Evolutionary conservation across 2,329 filamentous ascomycete species (phyloP).

Genomic region (Colletotrichum liaoningense): DNA sequence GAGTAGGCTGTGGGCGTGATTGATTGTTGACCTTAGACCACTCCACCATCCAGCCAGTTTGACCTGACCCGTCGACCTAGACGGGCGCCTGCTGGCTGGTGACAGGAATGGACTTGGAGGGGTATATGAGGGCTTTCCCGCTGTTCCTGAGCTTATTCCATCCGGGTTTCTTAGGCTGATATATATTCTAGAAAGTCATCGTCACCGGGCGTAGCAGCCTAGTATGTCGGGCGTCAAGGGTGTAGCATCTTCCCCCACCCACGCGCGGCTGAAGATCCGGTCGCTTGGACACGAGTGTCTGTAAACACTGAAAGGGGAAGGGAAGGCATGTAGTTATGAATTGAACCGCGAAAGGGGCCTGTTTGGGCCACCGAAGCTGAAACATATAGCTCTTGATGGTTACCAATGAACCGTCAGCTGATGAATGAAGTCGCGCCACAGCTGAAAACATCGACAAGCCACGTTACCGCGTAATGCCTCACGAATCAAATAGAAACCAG

Average conservation of each 20-base stretch:
- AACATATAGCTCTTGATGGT: background rate
- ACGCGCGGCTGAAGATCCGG: background rate
- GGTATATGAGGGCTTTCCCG: too few relatives aligned
- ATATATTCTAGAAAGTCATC: background rate
- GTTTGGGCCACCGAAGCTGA: background rate
- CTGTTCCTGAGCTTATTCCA: background rate
- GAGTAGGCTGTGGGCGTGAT: too few relatives aligned
- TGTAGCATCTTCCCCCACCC: background rate
- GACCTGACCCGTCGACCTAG: too few relatives aligned
- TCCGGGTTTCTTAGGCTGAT: background rate
- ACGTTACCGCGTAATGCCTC: background rate
- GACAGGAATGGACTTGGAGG: too few relatives aligned
- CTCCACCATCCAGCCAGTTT: too few relatives aligned
- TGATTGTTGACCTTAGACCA: too few relatives aligned
- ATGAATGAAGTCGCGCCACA: background rate
- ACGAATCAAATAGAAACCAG: background rate
- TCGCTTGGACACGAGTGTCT: background rate
- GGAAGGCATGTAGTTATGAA: background rate
- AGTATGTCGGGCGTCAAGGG: background rate
- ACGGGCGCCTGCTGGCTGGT: too few relatives aligned
- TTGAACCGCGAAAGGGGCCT: background rate
- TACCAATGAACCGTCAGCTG: background rate
- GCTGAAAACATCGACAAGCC: background rate
- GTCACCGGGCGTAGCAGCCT: background rate
- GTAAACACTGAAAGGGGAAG: background rate